These are phyloP conservation scores for Seminavis robusta DNA, from an alignment of 108 stramenopile species.

Conservation along the genomic window DNA sequence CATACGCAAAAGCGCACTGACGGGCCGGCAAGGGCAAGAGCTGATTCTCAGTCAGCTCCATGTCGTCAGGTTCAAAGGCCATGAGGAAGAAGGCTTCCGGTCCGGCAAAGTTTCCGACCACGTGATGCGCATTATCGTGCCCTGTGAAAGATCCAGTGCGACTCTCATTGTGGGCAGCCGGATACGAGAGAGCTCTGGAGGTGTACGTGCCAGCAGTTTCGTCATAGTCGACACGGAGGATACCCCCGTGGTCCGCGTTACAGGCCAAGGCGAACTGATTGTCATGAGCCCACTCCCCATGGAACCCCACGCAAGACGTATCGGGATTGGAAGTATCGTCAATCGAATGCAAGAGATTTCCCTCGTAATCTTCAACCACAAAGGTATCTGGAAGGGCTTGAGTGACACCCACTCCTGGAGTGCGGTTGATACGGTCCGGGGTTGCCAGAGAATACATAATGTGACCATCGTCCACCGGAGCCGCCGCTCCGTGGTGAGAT, in stretches of 20 bases:
- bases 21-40: not conserved
- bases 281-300: conserved; percentile 8
- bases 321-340: conserved; percentile 3
- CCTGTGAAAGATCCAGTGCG: conserved; percentile 22
- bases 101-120: conserved; percentile 24
- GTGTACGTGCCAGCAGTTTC: conserved; percentile 8
- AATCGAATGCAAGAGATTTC: conserved; percentile 14
- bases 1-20: conserved; percentile 15
- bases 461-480: conserved; percentile 21
- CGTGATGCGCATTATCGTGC: conserved; percentile 8
- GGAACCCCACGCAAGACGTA: conserved; percentile 21
- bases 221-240: conserved; percentile 20
- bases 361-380: conserved; percentile 20
- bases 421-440: conserved; percentile 6
- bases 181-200: conserved; percentile 20
- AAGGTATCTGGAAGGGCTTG: conserved; percentile 22
- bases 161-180: conserved; percentile 1
- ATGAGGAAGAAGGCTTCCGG: conserved; percentile 5
- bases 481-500: conserved; percentile 27
- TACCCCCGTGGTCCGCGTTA: conserved; percentile 18
- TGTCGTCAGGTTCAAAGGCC: conserved; percentile 1
- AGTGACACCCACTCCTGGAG: not conserved
- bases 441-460: conserved; percentile 20
- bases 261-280: conserved; percentile 25
- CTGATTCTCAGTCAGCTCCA: not conserved